phyloP scores from a whole-genome alignment of 2,329 filamentous ascomycete species.

The Escovopsis weberi region DNA sequence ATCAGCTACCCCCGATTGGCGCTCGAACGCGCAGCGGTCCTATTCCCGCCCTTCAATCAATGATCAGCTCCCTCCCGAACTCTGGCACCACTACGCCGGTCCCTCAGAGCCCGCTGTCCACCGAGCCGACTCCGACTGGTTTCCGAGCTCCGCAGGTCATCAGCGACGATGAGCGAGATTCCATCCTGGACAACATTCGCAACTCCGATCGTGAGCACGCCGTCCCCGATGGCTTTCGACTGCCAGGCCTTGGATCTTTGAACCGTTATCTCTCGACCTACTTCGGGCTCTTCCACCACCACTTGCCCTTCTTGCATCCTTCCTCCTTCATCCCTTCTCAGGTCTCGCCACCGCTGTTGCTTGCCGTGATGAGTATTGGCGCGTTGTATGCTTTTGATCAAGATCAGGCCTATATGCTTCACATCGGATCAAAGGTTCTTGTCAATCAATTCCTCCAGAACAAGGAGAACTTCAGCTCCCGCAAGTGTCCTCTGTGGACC shows the following conservation, averaged over 20 bases:
- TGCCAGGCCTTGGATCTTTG: conserved; percentile 65
- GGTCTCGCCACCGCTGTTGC: conserved; percentile 66
- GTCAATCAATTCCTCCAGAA: conserved; percentile 96
- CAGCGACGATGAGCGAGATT: conserved; percentile 71
- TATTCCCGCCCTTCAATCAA: conserved; percentile 52
- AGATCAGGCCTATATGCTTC: conserved; percentile 90
- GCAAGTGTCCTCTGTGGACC: conserved; percentile 93
- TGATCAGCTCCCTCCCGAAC: conserved; percentile 56
- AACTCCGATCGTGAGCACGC: conserved; percentile 66
- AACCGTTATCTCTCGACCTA: conserved; percentile 93
- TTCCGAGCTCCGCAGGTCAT: conserved; percentile 66
- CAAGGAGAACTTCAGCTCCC: conserved; percentile 96
- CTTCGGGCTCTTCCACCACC: conserved; percentile 94
- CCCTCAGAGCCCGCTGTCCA: conserved; percentile 60
- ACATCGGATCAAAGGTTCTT: conserved; percentile 93
- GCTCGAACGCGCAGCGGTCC: conserved; percentile 46
- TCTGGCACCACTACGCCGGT: conserved; percentile 56
- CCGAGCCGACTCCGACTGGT: conserved; percentile 48
- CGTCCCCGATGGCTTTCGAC: conserved; percentile 76
- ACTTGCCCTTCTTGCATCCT: conserved; percentile 88
- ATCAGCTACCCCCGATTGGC: conserved; percentile 54
- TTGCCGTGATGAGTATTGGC: conserved; percentile 88
- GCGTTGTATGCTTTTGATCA: conserved; percentile 95
- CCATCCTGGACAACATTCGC: conserved; percentile 76
- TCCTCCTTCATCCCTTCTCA: conserved; percentile 74